Conservation (phyloP, 768 basidiomycete species). For the Cyclocybe cylindracea region DNA sequence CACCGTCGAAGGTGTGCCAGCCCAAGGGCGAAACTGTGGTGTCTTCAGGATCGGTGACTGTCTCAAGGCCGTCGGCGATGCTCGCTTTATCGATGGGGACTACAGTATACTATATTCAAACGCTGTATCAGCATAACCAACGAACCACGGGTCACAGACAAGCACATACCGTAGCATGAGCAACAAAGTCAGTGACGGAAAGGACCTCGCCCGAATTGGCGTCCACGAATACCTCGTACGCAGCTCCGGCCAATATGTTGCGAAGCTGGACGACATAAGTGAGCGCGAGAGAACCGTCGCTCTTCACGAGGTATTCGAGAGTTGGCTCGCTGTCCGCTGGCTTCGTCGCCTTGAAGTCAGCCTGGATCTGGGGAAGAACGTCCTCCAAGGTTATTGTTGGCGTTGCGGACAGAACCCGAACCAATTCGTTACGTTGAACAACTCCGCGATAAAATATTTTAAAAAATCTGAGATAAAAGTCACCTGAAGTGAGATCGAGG, state of each 20-base stretch:
- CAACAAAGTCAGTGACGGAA: conserved; percentile 53
- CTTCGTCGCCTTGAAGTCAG: conserved; percentile 35
- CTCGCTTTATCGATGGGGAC: conserved; percentile 49
- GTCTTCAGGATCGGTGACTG: conserved; percentile 51
- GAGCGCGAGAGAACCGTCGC: conserved; percentile 39
- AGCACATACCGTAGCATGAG: conserved; percentile 38
- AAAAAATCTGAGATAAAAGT: too few relatives aligned
- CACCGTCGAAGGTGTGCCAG: conserved; percentile 39
- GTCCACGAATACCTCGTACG: conserved; percentile 61
- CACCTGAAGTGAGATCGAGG: too few relatives aligned
- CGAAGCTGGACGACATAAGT: conserved; percentile 39
- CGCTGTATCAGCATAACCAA: neutral
- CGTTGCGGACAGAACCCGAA: conserved; percentile 29
- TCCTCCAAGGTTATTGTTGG: conserved; percentile 35
- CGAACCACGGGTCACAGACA: too few relatives aligned
- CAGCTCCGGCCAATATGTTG: conserved; percentile 37
- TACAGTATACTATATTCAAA: conserved; percentile 33
- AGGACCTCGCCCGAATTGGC: conserved; percentile 52
- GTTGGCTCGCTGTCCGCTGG: conserved; percentile 37
- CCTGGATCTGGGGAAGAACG: conserved; percentile 39
- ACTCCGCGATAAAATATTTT: too few relatives aligned
- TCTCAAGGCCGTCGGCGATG: conserved; percentile 47
- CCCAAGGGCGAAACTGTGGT: conserved; percentile 47
- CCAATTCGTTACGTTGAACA: conserved; percentile 5
- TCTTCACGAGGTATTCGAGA: conserved; percentile 41